A percentile compares a stretch with the other conserved stretches of the same genome.
Evolutionary conservation across 2,329 filamentous ascomycete species (phyloP).

Genomic region (Alternaria ethzedia): DNA sequence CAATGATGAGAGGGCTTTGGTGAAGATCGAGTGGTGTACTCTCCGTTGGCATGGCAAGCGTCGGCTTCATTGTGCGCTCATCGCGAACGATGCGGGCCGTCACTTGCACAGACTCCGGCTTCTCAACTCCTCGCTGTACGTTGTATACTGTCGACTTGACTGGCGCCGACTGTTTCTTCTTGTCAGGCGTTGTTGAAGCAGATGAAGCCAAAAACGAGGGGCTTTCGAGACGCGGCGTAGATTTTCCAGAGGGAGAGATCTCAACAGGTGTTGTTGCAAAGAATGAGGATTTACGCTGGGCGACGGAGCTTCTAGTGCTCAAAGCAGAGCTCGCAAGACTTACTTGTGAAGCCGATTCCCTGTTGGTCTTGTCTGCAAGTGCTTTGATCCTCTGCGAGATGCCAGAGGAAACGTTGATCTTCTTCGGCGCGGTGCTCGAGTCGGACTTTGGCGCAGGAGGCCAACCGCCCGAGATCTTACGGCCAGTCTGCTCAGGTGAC

Average conservation of each 20-base stretch:
- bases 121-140: constrained; percentile 48
- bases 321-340: constrained; percentile 31
- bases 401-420: constrained; percentile 82
- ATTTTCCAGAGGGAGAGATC: constrained; percentile 33
- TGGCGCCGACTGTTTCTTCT: constrained; percentile 28
- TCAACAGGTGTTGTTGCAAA: constrained; percentile 43
- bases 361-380: constrained; percentile 76
- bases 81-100: constrained; percentile 83
- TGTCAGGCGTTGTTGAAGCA: constrained; percentile 36
- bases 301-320: constrained; percentile 37
- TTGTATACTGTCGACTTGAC: constrained; percentile 48
- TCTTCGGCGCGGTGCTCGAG: constrained; percentile 61
- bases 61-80: constrained; percentile 45
- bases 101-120: constrained; percentile 82
- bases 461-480: constrained; percentile 44
- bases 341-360: constrained; percentile 43
- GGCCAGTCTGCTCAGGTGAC: constrained; percentile 36
- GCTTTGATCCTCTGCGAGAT: constrained; percentile 96
- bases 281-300: constrained; percentile 49
- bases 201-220: constrained; percentile 37
- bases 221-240: constrained; percentile 38
- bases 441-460: constrained; percentile 34
- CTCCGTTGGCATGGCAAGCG: constrained; percentile 55
- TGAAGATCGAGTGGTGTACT: constrained; percentile 59
- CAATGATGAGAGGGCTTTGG: constrained; percentile 66